Evolutionary conservation across 2,329 filamentous ascomycete species (phyloP).

Genomic region (Orbilia ellipsospora): DNA sequence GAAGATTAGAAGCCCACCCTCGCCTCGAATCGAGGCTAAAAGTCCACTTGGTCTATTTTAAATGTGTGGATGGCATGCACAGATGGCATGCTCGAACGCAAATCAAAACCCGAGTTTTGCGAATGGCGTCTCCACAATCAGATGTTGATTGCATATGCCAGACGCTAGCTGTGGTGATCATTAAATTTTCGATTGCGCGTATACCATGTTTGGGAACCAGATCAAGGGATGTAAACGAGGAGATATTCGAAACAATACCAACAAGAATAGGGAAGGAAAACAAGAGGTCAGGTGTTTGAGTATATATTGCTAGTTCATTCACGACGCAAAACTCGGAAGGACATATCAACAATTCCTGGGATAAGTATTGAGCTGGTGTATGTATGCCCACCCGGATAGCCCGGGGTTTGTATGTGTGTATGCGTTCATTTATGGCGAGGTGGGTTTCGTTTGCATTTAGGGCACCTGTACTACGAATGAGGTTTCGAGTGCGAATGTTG

Average conservation of each 20-base stretch:
- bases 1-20: background rate
- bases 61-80: conserved; percentile 2
- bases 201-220: too few species aligned
- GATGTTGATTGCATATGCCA: conserved; percentile 1
- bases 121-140: conserved; percentile 1
- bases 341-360: conserved; percentile 53
- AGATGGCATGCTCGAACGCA: conserved; percentile 4
- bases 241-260: background rate
- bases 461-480: conserved; percentile 35
- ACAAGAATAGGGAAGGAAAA: background rate
- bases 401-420: conserved; percentile 33
- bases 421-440: background rate
- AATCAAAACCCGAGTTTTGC: conserved; percentile 15
- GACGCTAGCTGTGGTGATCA: background rate
- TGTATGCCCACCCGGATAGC: conserved; percentile 10
- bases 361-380: conserved; percentile 30
- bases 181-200: too few species aligned
- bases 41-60: background rate
- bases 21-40: conserved; percentile 3
- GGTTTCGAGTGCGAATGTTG: conserved; percentile 47
- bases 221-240: too few species aligned
- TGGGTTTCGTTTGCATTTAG: conserved; percentile 38
- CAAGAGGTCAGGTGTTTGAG: conserved; percentile 14
- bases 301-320: conserved; percentile 34
- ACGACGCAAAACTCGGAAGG: conserved; percentile 37